phyloP scores from a whole-genome alignment of 768 basidiomycete species.

The Lactarius deliciosus region DNA sequence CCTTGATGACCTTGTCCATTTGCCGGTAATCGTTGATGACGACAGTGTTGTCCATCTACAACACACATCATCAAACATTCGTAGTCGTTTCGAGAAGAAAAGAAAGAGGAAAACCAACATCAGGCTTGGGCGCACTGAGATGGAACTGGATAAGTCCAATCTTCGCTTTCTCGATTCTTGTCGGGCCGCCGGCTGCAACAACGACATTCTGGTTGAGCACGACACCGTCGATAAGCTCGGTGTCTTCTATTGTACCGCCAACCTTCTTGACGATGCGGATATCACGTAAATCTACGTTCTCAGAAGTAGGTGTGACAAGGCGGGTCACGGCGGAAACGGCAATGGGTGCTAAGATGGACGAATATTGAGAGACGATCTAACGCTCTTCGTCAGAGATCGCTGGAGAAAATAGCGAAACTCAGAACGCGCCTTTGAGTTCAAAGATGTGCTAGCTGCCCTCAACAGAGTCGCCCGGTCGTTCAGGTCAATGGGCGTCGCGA shows the following conservation, averaged over 20 bases:
- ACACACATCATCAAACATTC: slow-evolving; percentile 21
- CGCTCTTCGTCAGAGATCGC: not conserved
- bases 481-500: slow-evolving; percentile 90
- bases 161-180: slow-evolving; percentile 96
- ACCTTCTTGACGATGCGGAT: slow-evolving; percentile 97
- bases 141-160: slow-evolving; percentile 99
- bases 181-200: slow-evolving; percentile 86
- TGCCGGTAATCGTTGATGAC: slow-evolving; percentile 99
- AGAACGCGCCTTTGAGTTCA: slow-evolving; percentile 85
- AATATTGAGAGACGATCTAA: slow-evolving; percentile 99
- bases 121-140: slow-evolving; percentile 94
- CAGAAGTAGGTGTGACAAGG: slow-evolving; percentile 82
- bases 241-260: slow-evolving; percentile 98
- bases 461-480: slow-evolving; percentile 82
- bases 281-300: slow-evolving; percentile 95
- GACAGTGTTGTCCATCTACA: slow-evolving; percentile 98
- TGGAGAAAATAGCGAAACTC: slow-evolving; percentile 7
- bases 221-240: slow-evolving; percentile 93
- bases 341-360: slow-evolving; percentile 96
- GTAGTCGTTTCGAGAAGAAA: slow-evolving; percentile 5
- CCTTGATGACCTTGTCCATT: slow-evolving; percentile 99
- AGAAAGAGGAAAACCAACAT: slow-evolving; percentile 54
- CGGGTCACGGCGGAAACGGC: slow-evolving; percentile 96
- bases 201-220: slow-evolving; percentile 97
- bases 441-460: slow-evolving; percentile 89